Percentiles rank a stretch among this genome's conserved stretches.
Conservation (phyloP, 1,284 basidiomycete genomes). For the Ceratobasidium sp. region DNA sequence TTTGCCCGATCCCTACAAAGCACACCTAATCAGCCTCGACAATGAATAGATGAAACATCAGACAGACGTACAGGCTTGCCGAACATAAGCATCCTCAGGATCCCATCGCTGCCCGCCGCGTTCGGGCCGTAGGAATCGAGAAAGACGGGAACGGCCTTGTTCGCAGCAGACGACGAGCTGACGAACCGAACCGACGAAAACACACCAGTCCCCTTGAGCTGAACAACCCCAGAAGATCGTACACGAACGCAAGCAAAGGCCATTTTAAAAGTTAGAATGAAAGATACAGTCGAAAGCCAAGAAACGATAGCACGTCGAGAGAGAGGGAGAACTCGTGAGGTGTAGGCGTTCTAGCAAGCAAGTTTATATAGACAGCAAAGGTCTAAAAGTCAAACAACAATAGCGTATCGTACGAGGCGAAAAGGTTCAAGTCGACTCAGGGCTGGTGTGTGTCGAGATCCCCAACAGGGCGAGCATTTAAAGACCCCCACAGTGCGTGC, state of each 20-base stretch:
- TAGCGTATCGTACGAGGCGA: constrained; percentile 25
- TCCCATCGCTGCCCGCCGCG: constrained; percentile 46
- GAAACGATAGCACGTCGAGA: constrained; percentile 16
- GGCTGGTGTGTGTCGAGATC: too few species aligned
- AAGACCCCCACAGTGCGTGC: constrained; percentile 16
- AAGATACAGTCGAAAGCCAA: too few species aligned
- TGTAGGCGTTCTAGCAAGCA: not conserved
- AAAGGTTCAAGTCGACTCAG: constrained; percentile 8
- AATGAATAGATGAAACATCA: constrained; percentile 51
- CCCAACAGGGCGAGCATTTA: constrained; percentile 13
- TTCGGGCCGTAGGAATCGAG: constrained; percentile 22
- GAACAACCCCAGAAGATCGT: constrained; percentile 9
- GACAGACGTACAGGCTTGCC: constrained; percentile 71
- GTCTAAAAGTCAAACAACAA: constrained; percentile 19
- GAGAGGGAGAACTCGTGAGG: not conserved
- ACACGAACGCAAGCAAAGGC: constrained; percentile 28
- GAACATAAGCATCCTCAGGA: constrained; percentile 81
- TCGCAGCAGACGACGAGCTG: constrained; percentile 35
- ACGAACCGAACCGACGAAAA: constrained; percentile 34
- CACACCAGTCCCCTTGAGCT: constrained; percentile 21
- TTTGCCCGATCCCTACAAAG: constrained; percentile 48
- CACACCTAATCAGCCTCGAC: constrained; percentile 2
- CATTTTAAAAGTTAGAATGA: constrained; percentile 26
- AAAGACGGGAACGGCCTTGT: constrained; percentile 35
- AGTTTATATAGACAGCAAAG: constrained; percentile 16